Evolutionary conservation across 2,329 filamentous ascomycete genomes (phyloP).

Genomic region (Arthroderma uncinatum): DNA sequence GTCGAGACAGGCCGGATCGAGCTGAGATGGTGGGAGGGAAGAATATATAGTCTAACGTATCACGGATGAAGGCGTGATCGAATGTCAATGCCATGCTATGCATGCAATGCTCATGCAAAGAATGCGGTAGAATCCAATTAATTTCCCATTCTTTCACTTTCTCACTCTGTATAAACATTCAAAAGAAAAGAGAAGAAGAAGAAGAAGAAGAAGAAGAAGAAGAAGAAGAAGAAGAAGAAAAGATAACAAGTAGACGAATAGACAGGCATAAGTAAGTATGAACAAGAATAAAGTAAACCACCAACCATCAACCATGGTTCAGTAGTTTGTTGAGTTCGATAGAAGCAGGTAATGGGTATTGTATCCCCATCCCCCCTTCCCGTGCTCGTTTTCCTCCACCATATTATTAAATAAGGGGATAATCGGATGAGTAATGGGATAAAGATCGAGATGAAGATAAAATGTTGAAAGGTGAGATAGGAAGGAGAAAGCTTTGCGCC

Average conservation of each 20-base stretch:
- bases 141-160: not conserved
- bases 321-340: not conserved
- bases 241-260: too few species aligned
- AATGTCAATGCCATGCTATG: not conserved
- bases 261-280: not conserved
- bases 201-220: not conserved
- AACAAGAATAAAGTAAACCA: conserved; percentile 1
- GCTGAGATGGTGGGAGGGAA: not conserved
- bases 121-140: not conserved
- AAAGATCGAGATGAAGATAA: not conserved
- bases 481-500: not conserved
- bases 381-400: not conserved
- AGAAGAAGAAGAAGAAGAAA: not conserved
- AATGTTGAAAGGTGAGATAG: not conserved
- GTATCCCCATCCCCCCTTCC: not conserved
- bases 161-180: not conserved
- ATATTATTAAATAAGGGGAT: conserved; percentile 2
- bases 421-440: not conserved
- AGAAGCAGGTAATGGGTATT: not conserved
- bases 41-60: not conserved
- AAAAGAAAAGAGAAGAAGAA: not conserved
- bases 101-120: not conserved
- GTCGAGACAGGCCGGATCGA: not conserved
- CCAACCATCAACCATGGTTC: not conserved
- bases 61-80: not conserved